Evolutionary conservation across 495 filamentous ascomycete genomes (phyloP).

Genomic region (Hyphodiscus hymeniophilus): DNA sequence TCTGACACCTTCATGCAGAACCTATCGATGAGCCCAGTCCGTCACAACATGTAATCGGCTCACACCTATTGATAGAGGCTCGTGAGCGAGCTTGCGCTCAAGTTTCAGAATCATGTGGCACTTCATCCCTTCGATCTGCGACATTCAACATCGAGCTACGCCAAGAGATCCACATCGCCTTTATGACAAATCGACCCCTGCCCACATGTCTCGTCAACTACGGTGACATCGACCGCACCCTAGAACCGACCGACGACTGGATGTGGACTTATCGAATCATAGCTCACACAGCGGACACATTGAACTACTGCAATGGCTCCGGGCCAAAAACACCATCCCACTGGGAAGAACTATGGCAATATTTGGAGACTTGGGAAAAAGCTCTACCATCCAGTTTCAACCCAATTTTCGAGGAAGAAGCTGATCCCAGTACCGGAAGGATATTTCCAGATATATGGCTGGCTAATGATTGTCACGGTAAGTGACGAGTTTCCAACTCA

Average conservation of each 20-base stretch:
- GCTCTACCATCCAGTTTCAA: conserved; percentile 29
- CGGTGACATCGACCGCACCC: conserved; percentile 35
- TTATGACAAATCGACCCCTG: conserved; percentile 39
- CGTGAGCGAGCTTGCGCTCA: conserved; percentile 31
- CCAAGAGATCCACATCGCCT: conserved; percentile 48
- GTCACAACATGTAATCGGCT: conserved; percentile 35
- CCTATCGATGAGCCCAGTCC: too few relatives aligned
- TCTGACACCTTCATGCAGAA: too few relatives aligned
- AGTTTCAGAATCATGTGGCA: too few relatives aligned
- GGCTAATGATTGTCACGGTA: conserved; percentile 39
- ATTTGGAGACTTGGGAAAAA: conserved; percentile 27
- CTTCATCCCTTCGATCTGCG: too few relatives aligned
- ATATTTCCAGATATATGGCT: conserved; percentile 40
- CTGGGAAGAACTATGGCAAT: conserved; percentile 30
- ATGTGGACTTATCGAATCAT: conserved; percentile 47
- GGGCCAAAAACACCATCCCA: conserved; percentile 12
- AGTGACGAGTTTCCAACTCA: conserved; percentile 33
- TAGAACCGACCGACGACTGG: conserved; percentile 34
- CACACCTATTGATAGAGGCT: conserved; percentile 38
- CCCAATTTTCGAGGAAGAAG: conserved; percentile 28
- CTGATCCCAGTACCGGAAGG: conserved; percentile 12
- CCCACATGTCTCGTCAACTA: conserved; percentile 30
- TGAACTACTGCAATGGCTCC: conserved; percentile 43
- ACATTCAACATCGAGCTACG: conserved; percentile 50
- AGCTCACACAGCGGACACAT: conserved; percentile 41